Conservation (phyloP, 1,139 yeast species). For the Suhomyces anneliseae region DNA sequence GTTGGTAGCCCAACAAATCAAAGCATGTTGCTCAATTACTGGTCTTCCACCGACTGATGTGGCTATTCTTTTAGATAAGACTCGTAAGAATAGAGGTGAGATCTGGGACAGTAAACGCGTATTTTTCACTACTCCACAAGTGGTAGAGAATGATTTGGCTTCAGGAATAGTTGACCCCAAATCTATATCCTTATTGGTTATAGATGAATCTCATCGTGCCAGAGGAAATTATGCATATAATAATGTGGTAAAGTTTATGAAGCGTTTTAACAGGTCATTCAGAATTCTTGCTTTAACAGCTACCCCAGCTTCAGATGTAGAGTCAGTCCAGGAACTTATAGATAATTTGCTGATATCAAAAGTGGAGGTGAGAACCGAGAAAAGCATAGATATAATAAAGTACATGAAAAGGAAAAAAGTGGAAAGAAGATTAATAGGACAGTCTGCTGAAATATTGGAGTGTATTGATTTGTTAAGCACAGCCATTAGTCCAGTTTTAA, state of each 20-base stretch:
- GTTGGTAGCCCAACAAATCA: slow-evolving; percentile 94
- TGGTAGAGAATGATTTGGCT: slow-evolving; percentile 84
- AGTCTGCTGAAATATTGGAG: slow-evolving; percentile 52
- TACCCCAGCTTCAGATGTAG: slow-evolving; percentile 87
- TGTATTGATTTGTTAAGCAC: slow-evolving; percentile 43
- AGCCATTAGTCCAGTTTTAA: slow-evolving; percentile 66
- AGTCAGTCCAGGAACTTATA: slow-evolving; percentile 84
- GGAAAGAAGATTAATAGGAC: slow-evolving; percentile 56
- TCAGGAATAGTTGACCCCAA: slow-evolving; percentile 77
- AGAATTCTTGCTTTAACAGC: slow-evolving; percentile 89
- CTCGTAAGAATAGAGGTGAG: slow-evolving; percentile 61
- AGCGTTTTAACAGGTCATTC: slow-evolving; percentile 63
- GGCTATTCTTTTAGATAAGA: slow-evolving; percentile 77
- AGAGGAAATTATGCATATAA: slow-evolving; percentile 88
- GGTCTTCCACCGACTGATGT: slow-evolving; percentile 78
- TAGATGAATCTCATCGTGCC: slow-evolving; percentile 96
- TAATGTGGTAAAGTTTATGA: slow-evolving; percentile 69
- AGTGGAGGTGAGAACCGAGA: slow-evolving; percentile 85
- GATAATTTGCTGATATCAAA: slow-evolving; percentile 69
- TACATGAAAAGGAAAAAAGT: slow-evolving; percentile 74
- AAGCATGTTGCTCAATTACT: slow-evolving; percentile 86
- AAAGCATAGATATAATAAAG: slow-evolving; percentile 72
- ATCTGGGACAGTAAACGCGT: slow-evolving; percentile 79
- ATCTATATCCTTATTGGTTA: slow-evolving; percentile 68
- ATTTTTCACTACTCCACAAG: slow-evolving; percentile 95